Evolutionary conservation across 116 monocot species (phyloP), one percentile per base, ranked within the genome.

Genomic region (Phalaenopsis hybrid): DNA sequence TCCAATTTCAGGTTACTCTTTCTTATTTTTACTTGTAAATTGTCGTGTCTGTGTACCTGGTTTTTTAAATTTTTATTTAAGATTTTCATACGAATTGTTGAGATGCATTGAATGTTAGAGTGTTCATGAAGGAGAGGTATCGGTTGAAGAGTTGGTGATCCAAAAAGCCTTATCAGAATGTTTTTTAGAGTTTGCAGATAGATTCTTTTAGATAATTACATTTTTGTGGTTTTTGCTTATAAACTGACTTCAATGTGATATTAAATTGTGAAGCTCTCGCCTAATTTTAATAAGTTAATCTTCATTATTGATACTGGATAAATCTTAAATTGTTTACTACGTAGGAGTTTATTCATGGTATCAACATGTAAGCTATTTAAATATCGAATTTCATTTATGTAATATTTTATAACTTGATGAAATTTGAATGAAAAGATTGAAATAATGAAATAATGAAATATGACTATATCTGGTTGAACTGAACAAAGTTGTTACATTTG

Each of bases 1-100:
- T 99, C 61, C 95, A 95, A 58, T 89, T 99, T 78, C 95, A 99
- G 95, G 99, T 95, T 82, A 15, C 75, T 21, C 34, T 41, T 75
- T 46, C 5, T 33, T 3, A 37, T 37, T 37, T 16, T 1, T 31
- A 11, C 73, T 41, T 73, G 73, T 13, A 4, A 41, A 37, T 73
- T 16, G 41, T 15, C 7, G 1, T 73, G 41, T 41, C 4, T 37
- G 31, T 41, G 4, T 43, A 3, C 21, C 8, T 73, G 13, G 15
- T 4, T 73, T 13, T 10, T 73, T 31, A 13, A 6, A 25, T 6
- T 5, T 8, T 25, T 6, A 1, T 23, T 65, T 25, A 67, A 67
- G 5, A 67, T 67, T 23, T 65, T 65, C 65, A 67, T 23, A 25
- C 25, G 21, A 67, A 67, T 21, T 67, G 65, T 21, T 67, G 21